Evolutionary conservation across 2,329 filamentous ascomycete species (phyloP).

Genomic region (Eurotiales sp.): DNA sequence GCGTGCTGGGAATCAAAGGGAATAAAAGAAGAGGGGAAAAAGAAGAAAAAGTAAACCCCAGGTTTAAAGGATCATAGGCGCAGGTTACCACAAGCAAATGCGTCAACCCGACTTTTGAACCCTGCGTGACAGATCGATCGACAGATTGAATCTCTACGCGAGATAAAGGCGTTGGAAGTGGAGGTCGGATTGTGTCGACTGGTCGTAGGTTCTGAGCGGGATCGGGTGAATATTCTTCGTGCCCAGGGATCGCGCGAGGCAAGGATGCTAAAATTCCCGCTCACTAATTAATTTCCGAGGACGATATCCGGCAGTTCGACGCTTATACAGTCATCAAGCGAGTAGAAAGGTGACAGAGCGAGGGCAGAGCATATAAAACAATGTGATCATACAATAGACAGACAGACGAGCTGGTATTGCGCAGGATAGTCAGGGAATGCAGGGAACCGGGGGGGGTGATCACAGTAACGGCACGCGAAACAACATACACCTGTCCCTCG

Average conservation of each 20-base stretch:
- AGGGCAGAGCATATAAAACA: background rate
- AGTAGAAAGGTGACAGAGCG: background rate
- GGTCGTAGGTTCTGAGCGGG: slow-evolving; percentile 9
- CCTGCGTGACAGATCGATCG: background rate
- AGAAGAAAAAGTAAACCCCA: background rate
- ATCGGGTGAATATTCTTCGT: slow-evolving; percentile 6
- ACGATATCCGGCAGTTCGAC: background rate
- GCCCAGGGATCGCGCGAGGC: slow-evolving; percentile 10
- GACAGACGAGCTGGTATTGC: background rate
- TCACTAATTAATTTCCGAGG: slow-evolving; percentile 10
- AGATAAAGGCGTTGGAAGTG: background rate
- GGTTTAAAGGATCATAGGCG: slow-evolving; percentile 14
- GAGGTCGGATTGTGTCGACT: background rate
- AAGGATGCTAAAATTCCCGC: slow-evolving; percentile 16
- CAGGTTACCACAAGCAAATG: slow-evolving; percentile 13
- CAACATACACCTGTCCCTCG: background rate
- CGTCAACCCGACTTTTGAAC: background rate
- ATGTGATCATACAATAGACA: background rate
- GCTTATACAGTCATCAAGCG: background rate
- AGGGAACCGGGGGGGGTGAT: background rate
- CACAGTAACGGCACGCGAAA: background rate
- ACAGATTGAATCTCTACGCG: no score
- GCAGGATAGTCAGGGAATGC: background rate
- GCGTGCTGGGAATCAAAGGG: background rate
- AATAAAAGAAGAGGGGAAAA: slow-evolving; percentile 16